Base-by-base conservation (phyloP, 768 basidiomycete genomes). In the Fomitopsis pulvina region DNA sequence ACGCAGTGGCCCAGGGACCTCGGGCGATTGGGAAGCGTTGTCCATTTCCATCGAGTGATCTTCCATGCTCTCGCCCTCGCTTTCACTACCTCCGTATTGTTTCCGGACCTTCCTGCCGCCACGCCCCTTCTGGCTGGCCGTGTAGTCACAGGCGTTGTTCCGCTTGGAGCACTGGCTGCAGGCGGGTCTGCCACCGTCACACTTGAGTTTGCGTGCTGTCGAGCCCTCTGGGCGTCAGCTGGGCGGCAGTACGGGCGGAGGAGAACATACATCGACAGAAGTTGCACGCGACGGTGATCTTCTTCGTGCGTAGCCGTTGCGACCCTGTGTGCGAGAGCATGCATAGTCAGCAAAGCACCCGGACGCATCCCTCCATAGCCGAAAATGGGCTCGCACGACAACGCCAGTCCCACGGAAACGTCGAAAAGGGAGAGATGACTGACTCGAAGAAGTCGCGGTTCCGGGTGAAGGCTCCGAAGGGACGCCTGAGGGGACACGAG, bases 231-330 rank as follows among this genome's bases (percentile, higher is more conserved):
- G 24, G 20, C 29, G 48, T 57, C 47, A 52, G 51, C 48, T 40
- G 14, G 22, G 44, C 40, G 37, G 25, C 41, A 37, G 28, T 26
- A 46, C 50, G 45, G 47, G 22, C n/a, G 28, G 41, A 47, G 50
- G 47, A 48, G 37, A 40, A 76, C 87, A 69, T 66, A 90, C 89
- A 90, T 54, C 89, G 84, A 71, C 89, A 92, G 66, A 92, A 92
- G 66, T 92, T 90, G 71, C 89, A 92, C 32, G 89, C 89, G 40
- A 91, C 87, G 20, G 85, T 88, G 47, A 91, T 91, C 68, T 92
- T 90, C 73, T 89, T 90, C 47, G 83, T 79, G 50, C 86, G 77
- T 57, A 79, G 79, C 57, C 84, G 83, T 54, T 74, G 73, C 28
- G 80, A 77, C 63, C 75, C 81, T 81, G 57, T 48, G 51, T 32